These are phyloP conservation scores for Microsporum canis DNA, from an alignment of 2,329 filamentous ascomycete genomes.

Conservation along the genomic window DNA sequence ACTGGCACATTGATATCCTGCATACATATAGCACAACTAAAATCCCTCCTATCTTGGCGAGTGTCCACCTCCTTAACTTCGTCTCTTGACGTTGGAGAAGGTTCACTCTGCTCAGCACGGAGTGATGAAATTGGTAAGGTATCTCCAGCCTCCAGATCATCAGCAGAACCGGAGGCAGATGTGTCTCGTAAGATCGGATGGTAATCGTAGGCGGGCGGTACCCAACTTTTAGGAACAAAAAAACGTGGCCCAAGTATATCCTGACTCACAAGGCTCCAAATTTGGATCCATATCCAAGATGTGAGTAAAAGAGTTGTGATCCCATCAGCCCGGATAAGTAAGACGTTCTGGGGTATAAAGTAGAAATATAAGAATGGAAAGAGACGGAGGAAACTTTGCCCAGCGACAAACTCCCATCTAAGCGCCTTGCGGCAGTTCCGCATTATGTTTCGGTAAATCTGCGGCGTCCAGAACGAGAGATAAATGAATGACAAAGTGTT, in stretches of 20 bases:
- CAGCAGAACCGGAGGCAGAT: slow-evolving; percentile 41
- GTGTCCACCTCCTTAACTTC: slow-evolving; percentile 32
- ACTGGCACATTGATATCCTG: slow-evolving; percentile 85
- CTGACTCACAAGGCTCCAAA: slow-evolving; percentile 66
- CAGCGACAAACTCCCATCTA: slow-evolving; percentile 81
- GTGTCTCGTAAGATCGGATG: slow-evolving; percentile 64
- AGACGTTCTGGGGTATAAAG: slow-evolving; percentile 62
- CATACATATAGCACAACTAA: slow-evolving; percentile 93
- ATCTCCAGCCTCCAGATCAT: slow-evolving; percentile 65
- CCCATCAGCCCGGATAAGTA: slow-evolving; percentile 62
- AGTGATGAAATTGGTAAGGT: slow-evolving; percentile 64
- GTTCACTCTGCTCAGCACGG: slow-evolving; percentile 36
- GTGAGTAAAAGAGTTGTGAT: slow-evolving; percentile 53
- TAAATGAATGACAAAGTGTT: slow-evolving; percentile 60
- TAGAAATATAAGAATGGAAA: slow-evolving; percentile 81
- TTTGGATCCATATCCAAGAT: slow-evolving; percentile 79
- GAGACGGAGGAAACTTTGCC: slow-evolving; percentile 67
- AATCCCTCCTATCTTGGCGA: slow-evolving; percentile 42
- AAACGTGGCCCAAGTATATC: slow-evolving; percentile 81
- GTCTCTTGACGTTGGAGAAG: slow-evolving; percentile 23
- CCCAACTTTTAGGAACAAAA: slow-evolving; percentile 60
- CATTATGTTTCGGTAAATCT: slow-evolving; percentile 80
- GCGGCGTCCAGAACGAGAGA: slow-evolving; percentile 82
- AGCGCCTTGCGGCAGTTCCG: slow-evolving; percentile 86
- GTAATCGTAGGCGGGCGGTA: slow-evolving; percentile 69